Evolutionary conservation across 805 yeast genomes (phyloP).

Genomic region (Yamadazyma olivae): DNA sequence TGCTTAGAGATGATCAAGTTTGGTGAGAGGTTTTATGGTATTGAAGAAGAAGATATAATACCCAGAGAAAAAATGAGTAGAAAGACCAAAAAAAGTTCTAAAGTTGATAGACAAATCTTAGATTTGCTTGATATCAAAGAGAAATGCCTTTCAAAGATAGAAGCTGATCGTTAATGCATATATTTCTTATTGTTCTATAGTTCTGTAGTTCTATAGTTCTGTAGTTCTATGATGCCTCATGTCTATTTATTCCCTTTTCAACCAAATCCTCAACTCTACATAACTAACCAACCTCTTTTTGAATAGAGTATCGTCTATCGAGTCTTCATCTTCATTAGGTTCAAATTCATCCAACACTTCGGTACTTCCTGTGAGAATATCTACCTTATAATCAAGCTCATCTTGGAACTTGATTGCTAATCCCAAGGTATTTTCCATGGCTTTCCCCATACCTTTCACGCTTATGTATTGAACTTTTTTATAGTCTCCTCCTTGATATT

Average conservation of each 20-base stretch:
- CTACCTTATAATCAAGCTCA: conserved; percentile 50
- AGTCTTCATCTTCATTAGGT: conserved; percentile 17
- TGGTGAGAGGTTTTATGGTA: conserved; percentile 32
- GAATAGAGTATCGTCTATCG: conserved; percentile 31
- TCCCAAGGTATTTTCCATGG: conserved; percentile 61
- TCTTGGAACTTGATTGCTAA: conserved; percentile 59
- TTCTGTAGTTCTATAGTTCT: background rate
- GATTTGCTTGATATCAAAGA: conserved; percentile 47
- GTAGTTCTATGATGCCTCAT: background rate
- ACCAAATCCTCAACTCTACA: conserved; percentile 44
- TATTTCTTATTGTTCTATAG: too few species aligned
- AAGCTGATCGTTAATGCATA: background rate
- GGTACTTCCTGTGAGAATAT: conserved; percentile 60
- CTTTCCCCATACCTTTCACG: conserved; percentile 70
- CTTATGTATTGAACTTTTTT: conserved; percentile 46
- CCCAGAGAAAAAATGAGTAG: conserved; percentile 10
- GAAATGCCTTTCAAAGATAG: conserved; percentile 30
- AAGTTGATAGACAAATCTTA: conserved; percentile 46
- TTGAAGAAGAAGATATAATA: conserved; percentile 2
- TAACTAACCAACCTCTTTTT: conserved; percentile 46
- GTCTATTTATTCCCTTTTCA: conserved; percentile 18
- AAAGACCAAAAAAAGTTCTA: conserved; percentile 24
- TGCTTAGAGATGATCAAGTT: conserved; percentile 47
- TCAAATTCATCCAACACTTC: conserved; percentile 70
- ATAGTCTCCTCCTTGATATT: conserved; percentile 30